phyloP scores from a whole-genome alignment of 2,329 filamentous ascomycete species.

The Grosmannia penicillata region DNA sequence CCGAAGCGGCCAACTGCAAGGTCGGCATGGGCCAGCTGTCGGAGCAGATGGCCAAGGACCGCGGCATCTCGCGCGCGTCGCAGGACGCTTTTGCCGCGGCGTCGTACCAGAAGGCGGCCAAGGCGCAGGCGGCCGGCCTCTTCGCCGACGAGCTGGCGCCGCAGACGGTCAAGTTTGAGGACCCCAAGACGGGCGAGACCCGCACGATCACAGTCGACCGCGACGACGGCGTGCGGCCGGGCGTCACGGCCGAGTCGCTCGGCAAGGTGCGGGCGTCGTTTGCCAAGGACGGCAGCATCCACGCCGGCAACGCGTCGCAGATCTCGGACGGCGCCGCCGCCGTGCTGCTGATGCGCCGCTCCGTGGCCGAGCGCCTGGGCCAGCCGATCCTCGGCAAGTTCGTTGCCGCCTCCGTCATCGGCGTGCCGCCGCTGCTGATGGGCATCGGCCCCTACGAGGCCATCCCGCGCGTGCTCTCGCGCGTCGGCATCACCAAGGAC shows the following conservation, averaged over 20 bases:
- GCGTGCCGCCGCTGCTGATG: conserved; percentile 89
- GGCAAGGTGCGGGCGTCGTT: conserved; percentile 84
- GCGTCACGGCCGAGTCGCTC: conserved; percentile 79
- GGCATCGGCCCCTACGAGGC: conserved; percentile 91
- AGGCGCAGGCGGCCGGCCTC: conserved; percentile 75
- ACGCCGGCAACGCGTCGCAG: conserved; percentile 91
- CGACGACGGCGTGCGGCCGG: conserved; percentile 77
- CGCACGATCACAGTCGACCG: conserved; percentile 68
- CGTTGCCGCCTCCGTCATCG: conserved; percentile 70
- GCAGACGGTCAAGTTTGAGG: conserved; percentile 71
- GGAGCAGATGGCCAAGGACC: conserved; percentile 87
- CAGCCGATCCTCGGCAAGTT: conserved; percentile 89
- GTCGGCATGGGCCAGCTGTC: conserved; percentile 91
- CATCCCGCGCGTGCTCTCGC: conserved; percentile 80
- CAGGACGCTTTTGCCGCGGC: conserved; percentile 92
- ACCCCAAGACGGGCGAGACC: conserved; percentile 79
- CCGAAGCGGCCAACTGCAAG: conserved; percentile 86
- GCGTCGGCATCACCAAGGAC: conserved; percentile 71
- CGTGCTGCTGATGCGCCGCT: conserved; percentile 89
- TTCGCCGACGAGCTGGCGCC: conserved; percentile 88
- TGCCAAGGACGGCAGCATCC: conserved; percentile 74
- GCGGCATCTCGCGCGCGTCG: conserved; percentile 50
- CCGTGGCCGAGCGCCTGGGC: conserved; percentile 73
- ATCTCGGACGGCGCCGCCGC: conserved; percentile 93
- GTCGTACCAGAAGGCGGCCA: conserved; percentile 79